Evolutionary conservation across 495 filamentous ascomycete species (phyloP), one percentile per base, ranked within the genome.

Genomic region (Podospora tetraspora): DNA sequence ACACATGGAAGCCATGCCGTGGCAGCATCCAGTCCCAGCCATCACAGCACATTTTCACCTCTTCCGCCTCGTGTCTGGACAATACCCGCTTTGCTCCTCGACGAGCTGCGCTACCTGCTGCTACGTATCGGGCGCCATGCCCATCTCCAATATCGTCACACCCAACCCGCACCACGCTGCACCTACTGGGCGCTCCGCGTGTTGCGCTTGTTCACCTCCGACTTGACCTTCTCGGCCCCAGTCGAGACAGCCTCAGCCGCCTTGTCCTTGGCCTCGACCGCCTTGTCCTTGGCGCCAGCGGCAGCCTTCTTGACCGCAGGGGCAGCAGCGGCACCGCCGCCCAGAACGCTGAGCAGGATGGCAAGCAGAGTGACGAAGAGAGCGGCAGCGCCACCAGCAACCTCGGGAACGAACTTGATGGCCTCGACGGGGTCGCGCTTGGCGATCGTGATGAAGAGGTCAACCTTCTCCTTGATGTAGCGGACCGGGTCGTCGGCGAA

Each of bases 401-500:
- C 88, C 78, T 97, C 96, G 68, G 96, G 96, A 63, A 96, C 89
- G 70, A 91, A 91, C 83, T 94, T 93, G 80, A 94, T 85, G 61
- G 96, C 96, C 80, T 93, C 85, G 75, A 99, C 70, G 57, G 96
- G 96, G 78, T 98, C 90, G 69, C 87, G 87, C 85, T 94, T 89
- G 79, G 88, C 90, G 73, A 97, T 89, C 68, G 88, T 89, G 63
- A 93, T 75, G 85, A 97, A 98, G 66, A 92, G 85, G 76, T 96
- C 89, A 68, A 96, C 81, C 86, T 96, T 97, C 87, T 97, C 92
- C 78, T 87, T 90, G 82, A 97, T 84, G 81, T 93, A 98, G 75
- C 79, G 80, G 66, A 97, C 85, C 25, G 96, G 96, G 85, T 97
- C 92, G 72, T 98, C 96, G 78, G 89, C 80, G 90, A 99, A 98